A percentile compares a stretch with the other conserved stretches of the same genome.
phyloP scores from a whole-genome alignment of 108 stramenopile species.

The Stephanodiscus minutulus region DNA sequence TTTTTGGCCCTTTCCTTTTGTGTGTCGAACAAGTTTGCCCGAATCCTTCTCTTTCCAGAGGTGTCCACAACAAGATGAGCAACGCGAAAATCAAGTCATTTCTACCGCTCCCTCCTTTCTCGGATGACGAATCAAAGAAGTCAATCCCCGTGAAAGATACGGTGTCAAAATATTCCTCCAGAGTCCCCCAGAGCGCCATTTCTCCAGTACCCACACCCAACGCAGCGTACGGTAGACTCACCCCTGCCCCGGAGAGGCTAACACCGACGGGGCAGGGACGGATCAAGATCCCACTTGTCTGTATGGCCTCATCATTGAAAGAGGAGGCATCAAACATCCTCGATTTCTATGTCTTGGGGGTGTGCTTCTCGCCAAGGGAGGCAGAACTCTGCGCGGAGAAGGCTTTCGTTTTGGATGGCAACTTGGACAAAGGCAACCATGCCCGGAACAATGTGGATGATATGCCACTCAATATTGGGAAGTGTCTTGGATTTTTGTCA shows the following conservation, averaged over 20 bases:
- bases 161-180: not conserved
- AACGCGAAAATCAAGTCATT: constrained; percentile 18
- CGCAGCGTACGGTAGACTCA: constrained; percentile 8
- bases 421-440: not conserved
- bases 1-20: not conserved
- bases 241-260: constrained; percentile 21
- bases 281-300: constrained; percentile 31
- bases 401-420: constrained; percentile 8
- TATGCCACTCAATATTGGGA: constrained; percentile 22
- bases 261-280: constrained; percentile 31
- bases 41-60: not conserved
- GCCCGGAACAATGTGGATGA: constrained; percentile 3
- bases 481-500: not conserved
- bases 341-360: not conserved
- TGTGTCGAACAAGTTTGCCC: not conserved
- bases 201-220: constrained; percentile 15
- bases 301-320: constrained; percentile 7
- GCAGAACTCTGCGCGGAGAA: constrained; percentile 23
- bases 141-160: not conserved
- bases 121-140: constrained; percentile 3
- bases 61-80: constrained; percentile 12
- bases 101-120: not conserved
- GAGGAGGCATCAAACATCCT: constrained; percentile 18
- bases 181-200: not conserved
- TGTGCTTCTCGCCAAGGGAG: constrained; percentile 23